These are phyloP conservation scores for Ceratopteris richardii DNA, from an alignment of 75 land plant genomes.

Conservation along the genomic window DNA sequence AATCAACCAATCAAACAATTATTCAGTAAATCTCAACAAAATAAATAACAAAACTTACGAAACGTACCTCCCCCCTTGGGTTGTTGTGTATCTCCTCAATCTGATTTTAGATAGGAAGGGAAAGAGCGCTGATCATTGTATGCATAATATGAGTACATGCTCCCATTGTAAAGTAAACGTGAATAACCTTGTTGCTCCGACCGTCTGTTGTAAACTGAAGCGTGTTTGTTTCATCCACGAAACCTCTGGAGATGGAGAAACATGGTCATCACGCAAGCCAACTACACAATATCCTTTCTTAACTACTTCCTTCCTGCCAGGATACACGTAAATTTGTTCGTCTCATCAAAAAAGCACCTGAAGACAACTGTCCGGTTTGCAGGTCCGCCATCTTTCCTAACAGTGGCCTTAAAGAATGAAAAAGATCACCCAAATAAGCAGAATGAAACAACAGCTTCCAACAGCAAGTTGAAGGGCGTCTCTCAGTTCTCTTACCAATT, in stretches of 20 bases:
- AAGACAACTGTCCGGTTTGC: slow-evolving; percentile 90
- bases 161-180: background rate
- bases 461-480: no score
- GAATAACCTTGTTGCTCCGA: slow-evolving; percentile 53
- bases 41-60: no score
- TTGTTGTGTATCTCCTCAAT: slow-evolving; percentile 71
- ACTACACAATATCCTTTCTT: no score
- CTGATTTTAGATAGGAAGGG: slow-evolving; percentile 26
- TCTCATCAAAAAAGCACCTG: slow-evolving; percentile 39
- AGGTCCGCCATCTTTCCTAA: slow-evolving; percentile 61
- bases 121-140: background rate
- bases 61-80: slow-evolving; percentile 74
- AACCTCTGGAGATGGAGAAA: slow-evolving; percentile 44
- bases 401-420: slow-evolving; percentile 50
- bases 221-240: slow-evolving; percentile 52
- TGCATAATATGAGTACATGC: no score
- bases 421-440: no score
- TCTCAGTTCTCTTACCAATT: no score
- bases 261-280: no score
- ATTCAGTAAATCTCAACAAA: no score
- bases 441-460: no score
- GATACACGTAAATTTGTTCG: no score
- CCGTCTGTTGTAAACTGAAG: slow-evolving; percentile 72
- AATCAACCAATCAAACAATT: no score
- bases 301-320: no score